phyloP scores from a whole-genome alignment of 2,329 filamentous ascomycete species.

The Aplosporella prunicola region DNA sequence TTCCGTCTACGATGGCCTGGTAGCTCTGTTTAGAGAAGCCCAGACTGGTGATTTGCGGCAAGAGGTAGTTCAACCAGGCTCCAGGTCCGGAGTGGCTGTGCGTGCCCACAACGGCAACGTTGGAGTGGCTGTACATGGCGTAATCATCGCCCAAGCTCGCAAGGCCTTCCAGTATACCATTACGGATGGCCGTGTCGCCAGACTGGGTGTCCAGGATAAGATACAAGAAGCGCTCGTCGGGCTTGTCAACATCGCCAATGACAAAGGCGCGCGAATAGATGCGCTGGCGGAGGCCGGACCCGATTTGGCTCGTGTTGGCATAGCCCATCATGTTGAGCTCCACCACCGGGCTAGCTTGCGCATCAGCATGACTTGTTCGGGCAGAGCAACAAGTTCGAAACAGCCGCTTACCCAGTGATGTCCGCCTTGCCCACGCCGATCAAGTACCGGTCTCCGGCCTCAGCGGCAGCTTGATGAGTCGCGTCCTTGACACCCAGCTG shows the following conservation, averaged over 20 bases:
- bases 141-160: conserved; percentile 61
- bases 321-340: conserved; percentile 91
- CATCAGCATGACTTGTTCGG: conserved; percentile 1
- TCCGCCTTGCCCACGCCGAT: conserved; percentile 63
- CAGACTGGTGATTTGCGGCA: conserved; percentile 80
- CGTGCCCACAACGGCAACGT: conserved; percentile 82
- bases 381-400: background rate
- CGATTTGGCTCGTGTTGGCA: conserved; percentile 73
- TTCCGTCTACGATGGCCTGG: conserved; percentile 77
- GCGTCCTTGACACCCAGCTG: background rate
- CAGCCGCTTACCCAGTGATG: conserved; percentile 56
- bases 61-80: conserved; percentile 87
- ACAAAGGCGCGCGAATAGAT: conserved; percentile 87
- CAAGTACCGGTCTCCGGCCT: conserved; percentile 44
- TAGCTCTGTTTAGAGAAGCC: conserved; percentile 85
- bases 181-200: conserved; percentile 78
- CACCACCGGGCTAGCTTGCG: conserved; percentile 57
- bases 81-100: conserved; percentile 89
- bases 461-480: conserved; percentile 17
- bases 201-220: conserved; percentile 78
- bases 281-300: conserved; percentile 75
- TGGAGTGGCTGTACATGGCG: conserved; percentile 64
- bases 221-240: conserved; percentile 71
- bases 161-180: conserved; percentile 75
- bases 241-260: conserved; percentile 56